Conservation (phyloP, 1,139 yeast species). For the Kodamaea alishanica region DNA sequence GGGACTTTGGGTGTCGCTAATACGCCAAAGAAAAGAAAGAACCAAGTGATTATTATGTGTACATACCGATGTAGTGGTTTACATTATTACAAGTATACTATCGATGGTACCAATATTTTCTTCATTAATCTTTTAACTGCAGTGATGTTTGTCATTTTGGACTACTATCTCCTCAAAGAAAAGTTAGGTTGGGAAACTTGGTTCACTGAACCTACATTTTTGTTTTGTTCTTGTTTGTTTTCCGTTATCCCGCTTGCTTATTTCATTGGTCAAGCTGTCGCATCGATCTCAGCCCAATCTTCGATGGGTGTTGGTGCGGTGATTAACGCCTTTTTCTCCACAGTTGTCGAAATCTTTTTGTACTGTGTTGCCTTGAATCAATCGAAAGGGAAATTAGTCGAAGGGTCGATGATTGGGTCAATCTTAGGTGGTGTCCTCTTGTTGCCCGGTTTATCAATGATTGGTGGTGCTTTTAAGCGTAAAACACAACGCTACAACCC, state of each 20-base stretch:
- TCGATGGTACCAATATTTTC: slow-evolving; percentile 93
- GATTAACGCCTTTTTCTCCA: slow-evolving; percentile 94
- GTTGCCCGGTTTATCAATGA: slow-evolving; percentile 93
- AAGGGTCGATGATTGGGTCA: slow-evolving; percentile 97
- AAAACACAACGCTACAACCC: slow-evolving; percentile 96
- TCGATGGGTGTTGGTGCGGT: slow-evolving; percentile 99
- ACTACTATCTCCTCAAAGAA: slow-evolving; percentile 63
- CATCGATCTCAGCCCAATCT: slow-evolving; percentile 96
- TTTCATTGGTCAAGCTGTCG: slow-evolving; percentile 98
- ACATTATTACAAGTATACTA: slow-evolving; percentile 92
- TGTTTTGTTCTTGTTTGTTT: slow-evolving; percentile 72
- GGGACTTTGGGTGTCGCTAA: slow-evolving; percentile 19
- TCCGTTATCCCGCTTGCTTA: slow-evolving; percentile 93
- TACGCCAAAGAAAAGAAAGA: slow-evolving; percentile 19
- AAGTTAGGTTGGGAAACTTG: slow-evolving; percentile 43
- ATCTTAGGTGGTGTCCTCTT: slow-evolving; percentile 87
- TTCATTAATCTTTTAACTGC: slow-evolving; percentile 79
- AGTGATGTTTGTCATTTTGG: slow-evolving; percentile 79
- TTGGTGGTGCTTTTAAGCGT: slow-evolving; percentile 88
- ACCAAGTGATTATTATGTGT: slow-evolving; percentile 57
- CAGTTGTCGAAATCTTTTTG: slow-evolving; percentile 87
- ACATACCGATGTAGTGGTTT: slow-evolving; percentile 90
- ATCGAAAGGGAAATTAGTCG: slow-evolving; percentile 84
- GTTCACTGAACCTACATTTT: slow-evolving; percentile 57
- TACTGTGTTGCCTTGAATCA: slow-evolving; percentile 89